Base-by-base conservation (phyloP, 768 basidiomycete genomes). In the Suillus discolor region DNA sequence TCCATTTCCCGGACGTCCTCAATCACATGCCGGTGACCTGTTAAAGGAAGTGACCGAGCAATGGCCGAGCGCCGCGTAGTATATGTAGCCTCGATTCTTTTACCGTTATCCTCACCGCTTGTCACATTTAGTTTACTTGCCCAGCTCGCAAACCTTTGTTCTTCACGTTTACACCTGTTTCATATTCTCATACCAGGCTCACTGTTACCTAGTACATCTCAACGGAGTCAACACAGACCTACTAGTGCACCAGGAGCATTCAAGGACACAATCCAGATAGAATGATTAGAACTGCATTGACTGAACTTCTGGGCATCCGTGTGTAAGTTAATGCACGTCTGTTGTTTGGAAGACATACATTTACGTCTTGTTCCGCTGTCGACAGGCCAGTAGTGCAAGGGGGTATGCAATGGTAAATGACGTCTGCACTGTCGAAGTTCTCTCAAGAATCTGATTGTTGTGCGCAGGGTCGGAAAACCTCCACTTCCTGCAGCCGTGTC, bases 361-460 rank as follows among this genome's bases (percentile, higher is more conserved):
- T 66, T 23, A 25, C 42, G 31, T 62, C 47, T n/a, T 67, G 13
- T 64, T 64, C 9, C 59, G 36, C 16, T n/a, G 16, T 13, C 16
- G 36, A 62, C 60, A 92, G 91, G 39, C 94, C 93, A 18, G 80
- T 94, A 55, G 85, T 96, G 2, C 94, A 95, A 74, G 93, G 93
- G 28, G 93, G 92, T 57, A 94, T 95, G 93, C 93, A 94, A 86
- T 96, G 91, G 91, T 92, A 79, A 55, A 15, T 57, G 12, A 2
- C 59, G 57, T 62, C 6, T 39, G 45, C 28, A 16, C 18, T 18
- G 8, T 28, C 2, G 9, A 54, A 28, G 25, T 28, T 54, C 28
- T 54, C 28, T 31, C 9, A 45, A 62, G 45, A 23, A 18, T 63
- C 57, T 38, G 25, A 6, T 20, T 64, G 38, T 20, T 39, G n/a